Base-by-base conservation (phyloP, 2,329 filamentous ascomycete species). In the Geosmithia morbida region DNA sequence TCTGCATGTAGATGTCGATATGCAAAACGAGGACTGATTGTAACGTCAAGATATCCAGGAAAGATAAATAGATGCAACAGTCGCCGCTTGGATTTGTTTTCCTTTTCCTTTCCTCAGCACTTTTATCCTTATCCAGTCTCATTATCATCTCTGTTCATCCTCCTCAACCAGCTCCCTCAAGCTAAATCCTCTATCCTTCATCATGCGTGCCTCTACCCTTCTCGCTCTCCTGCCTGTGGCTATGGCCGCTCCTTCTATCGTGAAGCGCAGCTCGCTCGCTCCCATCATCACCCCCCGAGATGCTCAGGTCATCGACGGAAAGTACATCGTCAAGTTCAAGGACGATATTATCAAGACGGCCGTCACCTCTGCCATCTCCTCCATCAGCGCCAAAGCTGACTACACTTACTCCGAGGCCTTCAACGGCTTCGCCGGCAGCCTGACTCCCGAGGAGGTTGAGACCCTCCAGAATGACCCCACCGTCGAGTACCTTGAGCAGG, bases 401-500 rank as follows among this genome's bases (percentile, higher is more conserved):
- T 57, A 59, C 49, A 58, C 56, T 18, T 61, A 59, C 51, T 49
- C 47, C 11, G 55, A 56, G 46, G 48, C 44, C 49, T 56, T 61
- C 48, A 43, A 50, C 40, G 60, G 60, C 46, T 61, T 62, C 47
- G 47, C 59, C 7, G 57, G 56, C 47, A 55, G 46, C 14, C 49
- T 61, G n/a, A 53, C 50, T 26, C 46, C 49, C 1, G 44, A 55
- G 2, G 56, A 59, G 49, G 48, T 61, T 26, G 51, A 57, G 47
- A 50, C 44, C 17, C 55, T 62, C n/a, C 49, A 49, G 26, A 48
- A 53, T 26, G 51, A 60, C 51, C 57, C 59, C 18, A 51, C 52
- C 43, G 57, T 58, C 33, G 61, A 63, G 16, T 68, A 60, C 52
- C 58, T 70, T 33, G 66, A 70, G 56, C 61, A 65, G 48, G 66